Evolutionary conservation across 805 yeast species (phyloP).

Genomic region (Teunomyces pallodes): DNA sequence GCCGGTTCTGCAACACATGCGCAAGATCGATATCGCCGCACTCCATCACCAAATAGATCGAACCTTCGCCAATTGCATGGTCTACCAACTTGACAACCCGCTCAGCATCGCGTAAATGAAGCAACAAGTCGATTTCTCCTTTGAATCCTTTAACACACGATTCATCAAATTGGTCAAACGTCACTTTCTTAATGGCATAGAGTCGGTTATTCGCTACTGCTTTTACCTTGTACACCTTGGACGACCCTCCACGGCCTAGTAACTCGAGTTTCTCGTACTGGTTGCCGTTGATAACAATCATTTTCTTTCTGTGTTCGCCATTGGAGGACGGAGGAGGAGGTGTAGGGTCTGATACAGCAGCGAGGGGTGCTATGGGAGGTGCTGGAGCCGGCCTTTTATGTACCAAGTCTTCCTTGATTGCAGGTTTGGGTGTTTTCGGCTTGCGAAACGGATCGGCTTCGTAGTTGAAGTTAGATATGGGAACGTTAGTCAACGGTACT

Average conservation of each 20-base stretch:
- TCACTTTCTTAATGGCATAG: slow-evolving; percentile 79
- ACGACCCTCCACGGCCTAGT: slow-evolving; percentile 88
- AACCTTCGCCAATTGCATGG: slow-evolving; percentile 62
- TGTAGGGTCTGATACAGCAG: not conserved
- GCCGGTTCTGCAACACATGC: slow-evolving; percentile 63
- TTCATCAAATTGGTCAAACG: slow-evolving; percentile 78
- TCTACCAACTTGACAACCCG: slow-evolving; percentile 81
- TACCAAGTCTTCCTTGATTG: not conserved
- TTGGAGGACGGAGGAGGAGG: slow-evolving; percentile 4
- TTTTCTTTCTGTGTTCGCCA: slow-evolving; percentile 23
- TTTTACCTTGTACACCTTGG: slow-evolving; percentile 82
- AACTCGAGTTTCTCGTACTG: slow-evolving; percentile 73
- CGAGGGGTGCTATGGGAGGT: slow-evolving; percentile 1
- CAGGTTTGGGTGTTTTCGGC: slow-evolving; percentile 27
- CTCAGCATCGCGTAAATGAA: slow-evolving; percentile 52
- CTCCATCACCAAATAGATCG: slow-evolving; percentile 81
- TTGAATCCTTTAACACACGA: slow-evolving; percentile 73
- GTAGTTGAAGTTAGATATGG: slow-evolving; percentile 14
- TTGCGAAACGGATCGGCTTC: slow-evolving; percentile 29
- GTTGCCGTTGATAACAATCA: slow-evolving; percentile 48
- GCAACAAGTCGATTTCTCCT: slow-evolving; percentile 81
- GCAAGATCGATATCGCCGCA: slow-evolving; percentile 92
- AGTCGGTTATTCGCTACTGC: slow-evolving; percentile 48
- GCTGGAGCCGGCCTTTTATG: slow-evolving; percentile 1
- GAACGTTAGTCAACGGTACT: slow-evolving; percentile 18